These are phyloP conservation scores for Biscogniauxia sp. DNA, from an alignment of 2,329 filamentous ascomycete genomes.

Conservation along the genomic window DNA sequence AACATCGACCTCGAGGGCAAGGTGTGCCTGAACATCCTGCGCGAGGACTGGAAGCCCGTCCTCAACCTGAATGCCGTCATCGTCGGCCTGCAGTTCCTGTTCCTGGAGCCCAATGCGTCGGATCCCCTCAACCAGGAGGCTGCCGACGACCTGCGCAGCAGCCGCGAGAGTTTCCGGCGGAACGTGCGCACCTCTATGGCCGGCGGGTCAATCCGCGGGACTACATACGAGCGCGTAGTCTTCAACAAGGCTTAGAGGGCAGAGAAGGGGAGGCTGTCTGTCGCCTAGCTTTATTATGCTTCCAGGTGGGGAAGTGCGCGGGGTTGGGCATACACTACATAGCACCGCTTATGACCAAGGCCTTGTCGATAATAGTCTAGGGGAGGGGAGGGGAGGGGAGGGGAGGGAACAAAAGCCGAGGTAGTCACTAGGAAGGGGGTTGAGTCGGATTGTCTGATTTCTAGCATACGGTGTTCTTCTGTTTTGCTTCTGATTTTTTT, in stretches of 20 bases:
- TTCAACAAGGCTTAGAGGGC: constrained; percentile 45
- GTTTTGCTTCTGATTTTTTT: not conserved
- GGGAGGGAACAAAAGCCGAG: not conserved
- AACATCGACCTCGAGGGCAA: constrained; percentile 98
- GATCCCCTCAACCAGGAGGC: constrained; percentile 99
- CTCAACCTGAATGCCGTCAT: constrained; percentile 96
- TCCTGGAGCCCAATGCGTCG: constrained; percentile 94
- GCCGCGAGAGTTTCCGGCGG: constrained; percentile 84
- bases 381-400: too few species aligned
- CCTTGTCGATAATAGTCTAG: too few species aligned
- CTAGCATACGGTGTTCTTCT: not conserved
- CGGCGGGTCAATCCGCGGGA: constrained; percentile 72
- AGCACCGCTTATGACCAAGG: too few species aligned
- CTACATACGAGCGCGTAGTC: constrained; percentile 75
- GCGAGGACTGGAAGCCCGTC: constrained; percentile 99
- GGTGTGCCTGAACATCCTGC: constrained; percentile 93
- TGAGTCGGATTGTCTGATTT: not conserved
- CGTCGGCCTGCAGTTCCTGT: constrained; percentile 91
- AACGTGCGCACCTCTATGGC: constrained; percentile 84
- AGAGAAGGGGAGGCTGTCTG: not conserved
- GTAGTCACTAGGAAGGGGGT: too few species aligned
- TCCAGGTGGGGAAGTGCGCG: not conserved
- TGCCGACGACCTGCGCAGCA: constrained; percentile 83
- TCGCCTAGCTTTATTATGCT: too few species aligned
- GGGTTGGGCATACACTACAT: too few species aligned